These are phyloP conservation scores for Penicillium sumatraense DNA, from an alignment of 2,329 filamentous ascomycete species.

Conservation along the genomic window DNA sequence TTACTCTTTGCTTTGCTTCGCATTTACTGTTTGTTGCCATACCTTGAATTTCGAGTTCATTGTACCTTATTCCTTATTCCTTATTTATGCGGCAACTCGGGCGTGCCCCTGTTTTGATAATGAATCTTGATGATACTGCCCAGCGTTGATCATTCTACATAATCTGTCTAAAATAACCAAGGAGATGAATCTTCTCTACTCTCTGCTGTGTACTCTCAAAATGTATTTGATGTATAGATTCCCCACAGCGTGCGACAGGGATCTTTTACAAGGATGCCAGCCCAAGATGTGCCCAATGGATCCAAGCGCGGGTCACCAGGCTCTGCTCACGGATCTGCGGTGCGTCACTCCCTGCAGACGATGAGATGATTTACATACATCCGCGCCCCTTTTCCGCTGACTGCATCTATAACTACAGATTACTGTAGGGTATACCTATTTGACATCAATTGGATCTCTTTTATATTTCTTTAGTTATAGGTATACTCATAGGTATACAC, in stretches of 20 bases:
- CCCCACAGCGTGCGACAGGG: background rate
- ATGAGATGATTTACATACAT: conserved; percentile 19
- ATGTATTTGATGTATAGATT: conserved; percentile 2
- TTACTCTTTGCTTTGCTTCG: background rate
- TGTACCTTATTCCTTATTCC: background rate
- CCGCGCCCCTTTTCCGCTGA: background rate
- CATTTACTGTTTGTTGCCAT: background rate
- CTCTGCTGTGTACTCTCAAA: background rate
- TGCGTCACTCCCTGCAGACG: conserved; percentile 22
- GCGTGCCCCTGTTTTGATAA: background rate
- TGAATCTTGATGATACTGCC: background rate
- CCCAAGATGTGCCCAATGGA: conserved; percentile 20
- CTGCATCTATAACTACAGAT: too few species aligned
- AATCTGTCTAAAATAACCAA: too few species aligned
- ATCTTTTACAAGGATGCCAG: conserved; percentile 8
- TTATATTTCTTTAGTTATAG: too few species aligned
- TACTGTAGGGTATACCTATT: too few species aligned
- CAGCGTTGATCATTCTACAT: background rate
- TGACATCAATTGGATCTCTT: too few species aligned
- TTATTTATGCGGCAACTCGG: background rate
- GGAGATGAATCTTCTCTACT: background rate
- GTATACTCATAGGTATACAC: too few species aligned
- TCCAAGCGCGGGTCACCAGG: conserved; percentile 24
- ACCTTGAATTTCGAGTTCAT: too few species aligned
- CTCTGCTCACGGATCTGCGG: conserved; percentile 14